Evolutionary conservation across 768 basidiomycete species (phyloP), one percentile per base, ranked within the genome.

Genomic region (Sutorius australiensis): DNA sequence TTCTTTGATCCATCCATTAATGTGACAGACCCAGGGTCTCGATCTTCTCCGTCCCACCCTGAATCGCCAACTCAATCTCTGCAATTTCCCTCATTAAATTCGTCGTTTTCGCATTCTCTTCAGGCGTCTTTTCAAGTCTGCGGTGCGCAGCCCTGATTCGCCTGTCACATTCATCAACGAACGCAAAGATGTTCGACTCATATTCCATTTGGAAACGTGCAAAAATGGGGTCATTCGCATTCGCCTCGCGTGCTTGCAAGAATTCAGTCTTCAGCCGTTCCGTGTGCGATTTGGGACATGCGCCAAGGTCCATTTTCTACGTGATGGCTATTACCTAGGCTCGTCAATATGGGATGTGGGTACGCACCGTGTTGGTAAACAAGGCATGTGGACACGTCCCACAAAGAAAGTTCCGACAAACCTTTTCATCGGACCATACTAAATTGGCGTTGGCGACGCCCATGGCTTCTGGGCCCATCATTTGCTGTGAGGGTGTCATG

Each of bases 401-500:
- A 64, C 95, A 98, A 30, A 98, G 75, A 76, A 93, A 98, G 75
- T 98, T 98, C 68, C 89, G 82, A 81, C 97, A 98, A 8, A 98
- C 95, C 79, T 98, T 98, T 63, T 95, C 94, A 72, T 95, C 92
- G 31, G 84, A 86, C 90, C 94, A 95, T 58, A 86, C 84, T 54
- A 97, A 78, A 73, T 98, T 95, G 59, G 88, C 86, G 61, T 91
- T 92, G 41, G 90, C 85, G 40, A 94, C 86, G 63, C 97, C 97
- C 92, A 99, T 95, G 17, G 97, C 94, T 75, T 99, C 95, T 42
- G 95, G 90, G n/a, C 93, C 95, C 95, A 98, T 98, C 93, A 95
- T 97, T 95, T 97, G 95, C 95, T 97, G 57, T 47, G 55, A 54
- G 41, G 16, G 32, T 31, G 28, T 58, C 43, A 61, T 38, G 14